Conservation (phyloP, 371 early-diverging fungal genomes). For the Thermomucor indicae-seudaticae region DNA sequence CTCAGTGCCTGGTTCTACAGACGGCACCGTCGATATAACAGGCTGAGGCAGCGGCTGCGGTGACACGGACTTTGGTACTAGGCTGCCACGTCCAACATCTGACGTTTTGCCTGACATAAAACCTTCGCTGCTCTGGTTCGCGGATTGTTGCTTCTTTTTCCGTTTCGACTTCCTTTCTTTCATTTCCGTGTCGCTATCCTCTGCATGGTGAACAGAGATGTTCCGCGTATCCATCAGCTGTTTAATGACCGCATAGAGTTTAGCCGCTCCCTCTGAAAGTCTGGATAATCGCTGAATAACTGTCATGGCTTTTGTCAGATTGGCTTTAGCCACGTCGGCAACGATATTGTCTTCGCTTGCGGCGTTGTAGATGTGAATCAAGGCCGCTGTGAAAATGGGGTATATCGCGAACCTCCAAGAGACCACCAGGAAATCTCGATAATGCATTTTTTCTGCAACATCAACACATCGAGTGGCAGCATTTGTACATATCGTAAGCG, state of each 20-base stretch:
- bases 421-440: slow-evolving; percentile 39
- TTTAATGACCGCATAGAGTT: slow-evolving; percentile 17
- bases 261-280: slow-evolving; percentile 17
- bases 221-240: slow-evolving; percentile 25
- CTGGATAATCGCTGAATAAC: slow-evolving; percentile 31
- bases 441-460: slow-evolving; percentile 46
- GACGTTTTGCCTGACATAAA: not conserved
- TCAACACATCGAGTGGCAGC: slow-evolving; percentile 49
- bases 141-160: slow-evolving; percentile 4
- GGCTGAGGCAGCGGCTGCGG: slow-evolving; percentile 1
- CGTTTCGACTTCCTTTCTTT: not conserved
- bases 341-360: slow-evolving; percentile 24
- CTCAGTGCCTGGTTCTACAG: too few relatives aligned
- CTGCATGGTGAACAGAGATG: slow-evolving; percentile 16
- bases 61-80: too few relatives aligned
- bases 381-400: slow-evolving; percentile 37
- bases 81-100: not conserved
- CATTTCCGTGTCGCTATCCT: slow-evolving; percentile 7
- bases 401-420: slow-evolving; percentile 53
- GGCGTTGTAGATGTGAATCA: slow-evolving; percentile 43
- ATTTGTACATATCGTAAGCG: slow-evolving; percentile 53
- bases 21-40: slow-evolving; percentile 11
- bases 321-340: slow-evolving; percentile 25
- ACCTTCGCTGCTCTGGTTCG: not conserved
- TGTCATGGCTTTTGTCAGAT: slow-evolving; percentile 18